Percentiles rank a stretch among this genome's conserved stretches.
phyloP scores from a whole-genome alignment of 495 filamentous ascomycete species.

The Daldinia caldariorum region DNA sequence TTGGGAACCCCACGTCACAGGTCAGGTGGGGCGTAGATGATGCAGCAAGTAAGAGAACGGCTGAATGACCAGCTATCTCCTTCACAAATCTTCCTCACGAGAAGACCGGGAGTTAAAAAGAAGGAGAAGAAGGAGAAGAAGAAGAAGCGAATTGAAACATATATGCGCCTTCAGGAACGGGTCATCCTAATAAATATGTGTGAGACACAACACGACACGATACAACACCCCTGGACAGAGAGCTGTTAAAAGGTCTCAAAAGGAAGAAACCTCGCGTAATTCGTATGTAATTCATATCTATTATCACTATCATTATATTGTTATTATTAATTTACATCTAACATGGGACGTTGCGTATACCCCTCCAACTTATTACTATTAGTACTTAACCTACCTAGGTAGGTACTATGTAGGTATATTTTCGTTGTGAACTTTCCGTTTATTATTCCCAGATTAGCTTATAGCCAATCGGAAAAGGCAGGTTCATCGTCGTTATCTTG shows the following conservation, averaged over 20 bases:
- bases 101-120: constrained; percentile 9
- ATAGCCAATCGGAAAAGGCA: constrained; percentile 15
- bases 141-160: constrained; percentile 3
- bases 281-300: not conserved
- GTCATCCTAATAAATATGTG: constrained; percentile 32
- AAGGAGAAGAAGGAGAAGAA: not conserved
- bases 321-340: not conserved
- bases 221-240: constrained; percentile 12
- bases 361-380: not conserved
- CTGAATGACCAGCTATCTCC: constrained; percentile 13
- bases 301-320: too few species aligned
- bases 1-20: constrained; percentile 9
- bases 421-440: not conserved
- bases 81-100: constrained; percentile 2
- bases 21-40: not conserved
- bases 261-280: not conserved
- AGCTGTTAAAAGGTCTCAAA: not conserved
- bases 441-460: not conserved
- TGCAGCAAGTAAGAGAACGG: not conserved
- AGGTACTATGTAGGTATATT: too few species aligned
- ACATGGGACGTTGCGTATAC: not conserved
- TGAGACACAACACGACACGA: not conserved
- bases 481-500: not conserved
- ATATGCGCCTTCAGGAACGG: not conserved
- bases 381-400: too few species aligned